Conservation (phyloP, 2,329 filamentous ascomycete genomes). For the Allantophomopsis cytisporea region DNA sequence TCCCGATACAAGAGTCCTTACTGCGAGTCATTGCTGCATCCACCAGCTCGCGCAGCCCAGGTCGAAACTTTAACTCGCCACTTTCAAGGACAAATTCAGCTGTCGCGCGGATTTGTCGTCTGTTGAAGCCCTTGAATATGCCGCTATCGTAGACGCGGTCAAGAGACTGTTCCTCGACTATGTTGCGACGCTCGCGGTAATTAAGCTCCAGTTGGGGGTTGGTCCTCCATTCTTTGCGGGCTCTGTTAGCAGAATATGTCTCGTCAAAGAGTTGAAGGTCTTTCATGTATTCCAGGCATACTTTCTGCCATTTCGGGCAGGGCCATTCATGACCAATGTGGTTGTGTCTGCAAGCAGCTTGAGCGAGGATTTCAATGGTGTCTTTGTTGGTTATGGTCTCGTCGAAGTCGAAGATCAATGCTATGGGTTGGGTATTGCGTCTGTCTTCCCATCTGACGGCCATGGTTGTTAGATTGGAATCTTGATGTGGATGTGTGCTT, state of each 20-base stretch:
- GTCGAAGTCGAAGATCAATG: slow-evolving; percentile 16
- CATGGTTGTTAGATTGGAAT: too few relatives aligned
- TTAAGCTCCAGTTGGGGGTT: slow-evolving; percentile 8
- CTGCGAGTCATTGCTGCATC: slow-evolving; percentile 1
- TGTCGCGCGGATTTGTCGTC: slow-evolving; percentile 5
- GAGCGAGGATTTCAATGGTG: slow-evolving; percentile 10
- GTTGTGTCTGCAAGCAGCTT: background rate
- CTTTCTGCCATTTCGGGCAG: background rate
- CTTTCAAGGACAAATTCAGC: slow-evolving; percentile 6
- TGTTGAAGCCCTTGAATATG: slow-evolving; percentile 11
- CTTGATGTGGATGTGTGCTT: too few relatives aligned
- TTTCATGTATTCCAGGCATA: background rate
- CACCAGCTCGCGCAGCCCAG: slow-evolving; percentile 10
- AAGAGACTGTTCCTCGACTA: slow-evolving; percentile 13
- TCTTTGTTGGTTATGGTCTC: slow-evolving; percentile 17
- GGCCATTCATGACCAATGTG: background rate
- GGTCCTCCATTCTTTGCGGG: slow-evolving; percentile 4
- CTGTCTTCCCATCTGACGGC: too few relatives aligned
- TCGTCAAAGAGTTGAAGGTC: background rate
- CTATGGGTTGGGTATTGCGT: background rate
- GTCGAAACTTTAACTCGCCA: slow-evolving; percentile 7
- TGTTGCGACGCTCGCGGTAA: slow-evolving; percentile 6
- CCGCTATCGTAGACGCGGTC: slow-evolving; percentile 10
- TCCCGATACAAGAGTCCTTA: slow-evolving; percentile 6
- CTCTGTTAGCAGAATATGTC: slow-evolving; percentile 5